phyloP scores from a whole-genome alignment of 2,329 filamentous ascomycete species.

The Blastomyces silverae region DNA sequence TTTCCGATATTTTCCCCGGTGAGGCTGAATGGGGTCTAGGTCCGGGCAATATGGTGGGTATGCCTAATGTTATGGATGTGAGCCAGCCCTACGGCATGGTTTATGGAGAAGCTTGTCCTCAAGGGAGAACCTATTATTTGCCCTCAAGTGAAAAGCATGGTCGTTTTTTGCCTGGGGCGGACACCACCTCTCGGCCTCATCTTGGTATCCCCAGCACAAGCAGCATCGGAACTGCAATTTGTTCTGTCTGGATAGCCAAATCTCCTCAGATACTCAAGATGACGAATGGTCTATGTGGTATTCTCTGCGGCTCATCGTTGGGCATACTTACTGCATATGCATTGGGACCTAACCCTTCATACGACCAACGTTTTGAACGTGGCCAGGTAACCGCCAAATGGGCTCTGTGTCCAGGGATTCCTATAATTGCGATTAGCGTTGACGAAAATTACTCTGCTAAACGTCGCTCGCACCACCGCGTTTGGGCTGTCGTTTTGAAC shows the following conservation, averaged over 20 bases:
- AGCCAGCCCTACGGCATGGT: slow-evolving; percentile 79
- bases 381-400: slow-evolving; percentile 82
- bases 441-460: slow-evolving; percentile 74
- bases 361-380: slow-evolving; percentile 56
- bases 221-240: slow-evolving; percentile 62
- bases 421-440: slow-evolving; percentile 73
- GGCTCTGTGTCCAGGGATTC: slow-evolving; percentile 86
- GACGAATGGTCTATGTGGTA: slow-evolving; percentile 71
- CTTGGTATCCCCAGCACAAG: slow-evolving; percentile 71
- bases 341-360: slow-evolving; percentile 55
- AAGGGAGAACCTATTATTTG: slow-evolving; percentile 73
- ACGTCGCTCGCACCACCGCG: slow-evolving; percentile 61
- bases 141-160: slow-evolving; percentile 67
- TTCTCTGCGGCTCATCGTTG: slow-evolving; percentile 74
- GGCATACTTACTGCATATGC: slow-evolving; percentile 79
- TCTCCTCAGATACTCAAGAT: slow-evolving; percentile 61
- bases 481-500: slow-evolving; percentile 92
- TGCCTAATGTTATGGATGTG: slow-evolving; percentile 83
- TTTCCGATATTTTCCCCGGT: slow-evolving; percentile 68
- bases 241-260: slow-evolving; percentile 85
- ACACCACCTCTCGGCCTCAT: slow-evolving; percentile 55
- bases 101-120: slow-evolving; percentile 78
- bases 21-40: slow-evolving; percentile 71
- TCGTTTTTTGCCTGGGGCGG: slow-evolving; percentile 61
- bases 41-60: slow-evolving; percentile 64